Base-by-base conservation (phyloP, 441 rosid species). In the Cnidoscolus chayamansa region DNA sequence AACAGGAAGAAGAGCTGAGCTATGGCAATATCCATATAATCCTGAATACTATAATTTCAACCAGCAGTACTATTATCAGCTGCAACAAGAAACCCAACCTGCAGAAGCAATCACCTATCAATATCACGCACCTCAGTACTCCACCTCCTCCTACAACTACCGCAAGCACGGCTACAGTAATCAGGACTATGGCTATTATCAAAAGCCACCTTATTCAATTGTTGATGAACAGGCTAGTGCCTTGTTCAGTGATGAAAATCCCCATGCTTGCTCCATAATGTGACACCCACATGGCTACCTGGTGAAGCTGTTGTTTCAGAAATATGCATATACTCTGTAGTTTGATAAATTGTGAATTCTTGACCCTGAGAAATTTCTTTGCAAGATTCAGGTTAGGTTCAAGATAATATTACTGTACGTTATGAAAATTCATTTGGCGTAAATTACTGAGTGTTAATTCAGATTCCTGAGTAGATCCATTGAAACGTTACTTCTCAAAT, bases 171-270 rank as follows among this genome's bases (percentile, higher is more conserved):
- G 87, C 7, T 80, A 79, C 65, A 77, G 76, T 31, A 81, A 82
- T 7, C 74, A 80, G 30, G 81, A 77, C 9, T 80, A 81, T 74
- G 89, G 91, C 20, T 84, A 86, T 68, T 70, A 72, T 74, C 85
- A 76, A 43, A 82, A 25, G 59, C 81, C 83, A 31, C 82, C 81
- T 68, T 84, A 69, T 64, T 72, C 87, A 0, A 63, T 79, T 54
- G 32, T 85, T 20, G 78, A 84, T 25, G 76, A 84, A 19, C 81
- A 71, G 49, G 75, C 87, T 62, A 37, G 73, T 70, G 57, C 88
- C 67, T 10, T 88, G 75, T 91, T 91, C 62, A 87, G 86, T 48
- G 94, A 93, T 65, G 97, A 89, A 1, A 90, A 90, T 76, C 92
- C 93, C 43, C 83, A 90, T 70, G 92, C 92, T 78, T 90, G 97